These are phyloP conservation scores for Cryptococcus neoformans DNA, from an alignment of 1,284 basidiomycete genomes.

Conservation along the genomic window DNA sequence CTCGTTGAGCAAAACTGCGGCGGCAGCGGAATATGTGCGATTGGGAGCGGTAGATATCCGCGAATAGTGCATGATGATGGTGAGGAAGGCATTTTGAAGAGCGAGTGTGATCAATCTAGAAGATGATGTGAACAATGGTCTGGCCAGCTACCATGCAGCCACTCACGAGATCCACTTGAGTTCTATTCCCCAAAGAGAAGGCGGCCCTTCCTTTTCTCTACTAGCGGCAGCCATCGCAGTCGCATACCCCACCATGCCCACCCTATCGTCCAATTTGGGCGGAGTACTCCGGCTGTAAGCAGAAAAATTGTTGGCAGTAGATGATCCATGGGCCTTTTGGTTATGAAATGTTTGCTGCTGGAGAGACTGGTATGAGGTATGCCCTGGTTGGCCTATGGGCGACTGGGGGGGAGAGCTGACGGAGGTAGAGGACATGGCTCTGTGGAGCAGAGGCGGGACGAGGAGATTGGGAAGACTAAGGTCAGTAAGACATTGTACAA, in stretches of 20 bases:
- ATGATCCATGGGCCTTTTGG: not conserved
- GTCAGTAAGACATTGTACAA: slow-evolving; percentile 16
- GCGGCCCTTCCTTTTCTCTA: slow-evolving; percentile 23
- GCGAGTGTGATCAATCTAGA: slow-evolving; percentile 81
- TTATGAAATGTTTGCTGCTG: slow-evolving; percentile 11
- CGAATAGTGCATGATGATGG: slow-evolving; percentile 93
- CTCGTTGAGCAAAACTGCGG: slow-evolving; percentile 90
- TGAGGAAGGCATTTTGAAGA: slow-evolving; percentile 84
- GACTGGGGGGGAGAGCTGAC: slow-evolving; percentile 29
- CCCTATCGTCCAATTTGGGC: slow-evolving; percentile 18
- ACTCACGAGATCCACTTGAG: slow-evolving; percentile 49
- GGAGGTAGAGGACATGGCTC: slow-evolving; percentile 22
- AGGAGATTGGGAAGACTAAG: slow-evolving; percentile 32
- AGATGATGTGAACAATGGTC: not conserved
- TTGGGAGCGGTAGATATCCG: slow-evolving; percentile 75
- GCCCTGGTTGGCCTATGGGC: slow-evolving; percentile 10
- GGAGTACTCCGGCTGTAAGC: slow-evolving; percentile 12
- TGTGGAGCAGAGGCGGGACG: slow-evolving; percentile 8
- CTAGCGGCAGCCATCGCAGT: slow-evolving; percentile 11
- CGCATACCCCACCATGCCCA: slow-evolving; percentile 16
- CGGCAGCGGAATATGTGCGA: slow-evolving; percentile 76
- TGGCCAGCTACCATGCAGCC: too few species aligned
- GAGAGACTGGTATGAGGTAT: slow-evolving; percentile 19
- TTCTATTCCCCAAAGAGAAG: slow-evolving; percentile 42
- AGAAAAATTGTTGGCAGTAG: slow-evolving; percentile 3